These are phyloP conservation scores for Trichopus zeylanicus DNA, from an alignment of 116 monocot genomes.

Conservation along the genomic window DNA sequence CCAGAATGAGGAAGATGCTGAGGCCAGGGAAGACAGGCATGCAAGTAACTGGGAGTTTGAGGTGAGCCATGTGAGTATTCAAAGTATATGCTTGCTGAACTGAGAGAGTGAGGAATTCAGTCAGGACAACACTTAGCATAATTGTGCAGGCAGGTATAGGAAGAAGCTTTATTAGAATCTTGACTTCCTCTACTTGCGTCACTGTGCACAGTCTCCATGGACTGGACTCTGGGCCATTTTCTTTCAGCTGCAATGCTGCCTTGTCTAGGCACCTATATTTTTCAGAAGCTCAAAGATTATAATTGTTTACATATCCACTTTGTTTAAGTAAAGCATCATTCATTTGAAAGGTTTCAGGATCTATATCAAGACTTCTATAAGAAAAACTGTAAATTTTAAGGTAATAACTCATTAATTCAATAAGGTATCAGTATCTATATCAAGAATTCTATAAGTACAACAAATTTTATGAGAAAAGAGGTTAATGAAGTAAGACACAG, in stretches of 20 bases:
- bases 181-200: constrained; percentile 95
- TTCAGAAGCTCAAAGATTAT: not conserved
- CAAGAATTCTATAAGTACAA: too few relatives aligned
- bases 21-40: constrained; percentile 89
- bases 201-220: constrained; percentile 91
- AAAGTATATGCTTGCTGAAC: constrained; percentile 90
- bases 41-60: constrained; percentile 77
- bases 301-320: not conserved
- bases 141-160: constrained; percentile 75
- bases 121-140: constrained; percentile 68
- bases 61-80: constrained; percentile 58
- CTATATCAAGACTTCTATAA: too few relatives aligned
- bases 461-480: too few relatives aligned
- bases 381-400: too few relatives aligned
- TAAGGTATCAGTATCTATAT: too few relatives aligned
- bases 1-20: constrained; percentile 71
- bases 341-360: too few relatives aligned
- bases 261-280: constrained; percentile 71
- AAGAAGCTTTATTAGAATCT: constrained; percentile 75
- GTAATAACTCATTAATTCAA: too few relatives aligned
- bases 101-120: constrained; percentile 78
- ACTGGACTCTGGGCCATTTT: constrained; percentile 40
- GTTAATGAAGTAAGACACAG: too few relatives aligned
- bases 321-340: too few relatives aligned
- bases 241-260: constrained; percentile 66